These are phyloP conservation scores for Jaapia argillacea DNA, from an alignment of 768 basidiomycete genomes.

Conservation along the genomic window DNA sequence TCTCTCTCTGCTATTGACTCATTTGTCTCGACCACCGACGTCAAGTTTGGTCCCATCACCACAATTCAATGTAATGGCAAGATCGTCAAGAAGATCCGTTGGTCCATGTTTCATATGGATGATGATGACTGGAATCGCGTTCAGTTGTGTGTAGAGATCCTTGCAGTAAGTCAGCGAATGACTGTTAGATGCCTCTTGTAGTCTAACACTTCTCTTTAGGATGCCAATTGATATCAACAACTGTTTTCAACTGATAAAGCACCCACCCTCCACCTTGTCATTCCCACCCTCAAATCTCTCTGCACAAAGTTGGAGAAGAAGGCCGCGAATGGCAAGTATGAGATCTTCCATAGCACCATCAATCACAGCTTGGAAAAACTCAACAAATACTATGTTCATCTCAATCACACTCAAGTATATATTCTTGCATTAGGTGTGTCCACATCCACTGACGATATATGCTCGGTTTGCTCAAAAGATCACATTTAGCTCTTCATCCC, in stretches of 20 bases:
- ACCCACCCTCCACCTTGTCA: constrained; percentile 16
- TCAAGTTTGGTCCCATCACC: constrained; percentile 21
- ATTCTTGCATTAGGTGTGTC: constrained; percentile 18
- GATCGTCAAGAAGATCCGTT: constrained; percentile 16
- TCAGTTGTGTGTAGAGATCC: constrained; percentile 6
- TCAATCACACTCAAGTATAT: constrained; percentile 10
- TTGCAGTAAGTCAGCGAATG: constrained; percentile 9
- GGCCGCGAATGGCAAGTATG: constrained; percentile 2
- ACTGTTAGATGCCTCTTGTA: constrained; percentile 1
- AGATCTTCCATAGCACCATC: constrained; percentile 12
- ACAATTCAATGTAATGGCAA: constrained; percentile 10
- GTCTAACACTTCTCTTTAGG: constrained; percentile 7
- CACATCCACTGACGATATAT: too few species aligned
- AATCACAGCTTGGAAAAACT: constrained; percentile 15
- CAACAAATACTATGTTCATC: constrained; percentile 11
- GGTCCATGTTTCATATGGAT: constrained; percentile 14
- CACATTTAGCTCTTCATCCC: too few species aligned
- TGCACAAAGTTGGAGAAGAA: constrained; percentile 19
- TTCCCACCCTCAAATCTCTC: constrained; percentile 19
- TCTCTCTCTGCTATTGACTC: constrained; percentile 7
- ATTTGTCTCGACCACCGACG: constrained; percentile 15
- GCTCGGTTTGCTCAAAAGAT: too few species aligned
- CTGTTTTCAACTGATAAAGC: constrained; percentile 15
- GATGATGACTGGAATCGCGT: constrained; percentile 15
- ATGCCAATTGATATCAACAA: constrained; percentile 17